phyloP scores from a whole-genome alignment of 192 early-diverging fungal species.

The Dimargaris xerosporica region DNA sequence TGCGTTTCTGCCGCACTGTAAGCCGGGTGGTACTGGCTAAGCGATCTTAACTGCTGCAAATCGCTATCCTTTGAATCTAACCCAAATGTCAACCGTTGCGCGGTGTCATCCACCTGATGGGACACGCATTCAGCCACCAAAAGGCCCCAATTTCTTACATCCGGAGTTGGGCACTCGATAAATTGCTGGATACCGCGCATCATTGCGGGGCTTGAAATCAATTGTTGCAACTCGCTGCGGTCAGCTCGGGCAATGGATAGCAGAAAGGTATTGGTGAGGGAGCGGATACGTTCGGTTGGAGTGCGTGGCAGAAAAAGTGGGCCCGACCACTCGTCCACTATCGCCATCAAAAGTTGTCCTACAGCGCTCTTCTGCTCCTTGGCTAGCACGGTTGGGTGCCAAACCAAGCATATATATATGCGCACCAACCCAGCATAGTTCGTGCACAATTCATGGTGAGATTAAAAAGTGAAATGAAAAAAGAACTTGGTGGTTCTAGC shows the following conservation, averaged over 20 bases:
- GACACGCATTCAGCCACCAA: slow-evolving; percentile 5
- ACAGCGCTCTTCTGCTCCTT: neutral
- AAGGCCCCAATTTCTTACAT: neutral
- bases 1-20: neutral
- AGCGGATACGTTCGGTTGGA: slow-evolving; percentile 1
- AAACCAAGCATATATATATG: neutral
- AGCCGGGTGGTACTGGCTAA: neutral
- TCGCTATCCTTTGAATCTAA: neutral
- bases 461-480: neutral
- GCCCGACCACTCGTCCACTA: neutral
- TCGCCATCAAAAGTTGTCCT: neutral
- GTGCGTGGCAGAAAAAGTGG: slow-evolving; percentile 2
- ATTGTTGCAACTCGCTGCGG: neutral
- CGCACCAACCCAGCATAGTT: neutral
- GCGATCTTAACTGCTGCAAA: neutral
- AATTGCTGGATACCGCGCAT: slow-evolving; percentile 6
- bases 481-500: no score
- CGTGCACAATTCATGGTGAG: neutral
- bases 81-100: neutral
- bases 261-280: neutral
- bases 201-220: neutral
- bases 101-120: neutral
- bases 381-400: neutral
- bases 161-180: neutral
- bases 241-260: neutral